A percentile compares a stretch with the other conserved stretches of the same genome.
These are phyloP conservation scores for Torulaspora globosa DNA, from an alignment of 1,139 yeast species.

Conservation along the genomic window DNA sequence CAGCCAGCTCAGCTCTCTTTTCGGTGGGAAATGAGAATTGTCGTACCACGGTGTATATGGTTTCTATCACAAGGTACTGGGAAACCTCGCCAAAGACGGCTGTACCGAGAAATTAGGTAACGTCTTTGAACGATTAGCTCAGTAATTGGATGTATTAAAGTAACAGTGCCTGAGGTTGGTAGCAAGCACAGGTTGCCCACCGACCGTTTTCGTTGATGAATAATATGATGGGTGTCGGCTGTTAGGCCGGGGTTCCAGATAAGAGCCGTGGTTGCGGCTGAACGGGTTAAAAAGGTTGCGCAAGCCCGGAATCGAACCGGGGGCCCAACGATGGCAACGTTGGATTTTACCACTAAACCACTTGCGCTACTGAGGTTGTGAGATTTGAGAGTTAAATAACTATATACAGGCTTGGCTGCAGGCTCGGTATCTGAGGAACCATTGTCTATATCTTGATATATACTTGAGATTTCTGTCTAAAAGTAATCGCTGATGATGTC, in stretches of 20 bases:
- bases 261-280: background rate
- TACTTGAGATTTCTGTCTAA: background rate
- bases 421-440: too few relatives aligned
- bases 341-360: conserved; percentile 17
- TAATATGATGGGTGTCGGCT: background rate
- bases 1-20: background rate
- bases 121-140: too few relatives aligned
- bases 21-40: too few relatives aligned
- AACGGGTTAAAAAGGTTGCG: conserved; percentile 6
- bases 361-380: conserved; percentile 9
- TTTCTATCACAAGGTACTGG: background rate
- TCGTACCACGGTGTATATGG: background rate
- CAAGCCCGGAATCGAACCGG: conserved; percentile 19
- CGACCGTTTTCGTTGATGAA: too few relatives aligned
- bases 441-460: background rate
- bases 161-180: too few relatives aligned
- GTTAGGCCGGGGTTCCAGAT: background rate
- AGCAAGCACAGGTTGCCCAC: too few relatives aligned
- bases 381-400: background rate
- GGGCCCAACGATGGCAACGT: conserved; percentile 18
- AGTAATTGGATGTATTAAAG: too few relatives aligned
- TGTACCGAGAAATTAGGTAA: background rate
- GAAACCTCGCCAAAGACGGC: background rate
- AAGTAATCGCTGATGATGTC: conserved; percentile 13
- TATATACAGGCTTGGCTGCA: background rate